A percentile compares a stretch with the other conserved stretches of the same genome.
Evolutionary conservation across 805 yeast genomes (phyloP).

Genomic region (Grigorovia jiainica): DNA sequence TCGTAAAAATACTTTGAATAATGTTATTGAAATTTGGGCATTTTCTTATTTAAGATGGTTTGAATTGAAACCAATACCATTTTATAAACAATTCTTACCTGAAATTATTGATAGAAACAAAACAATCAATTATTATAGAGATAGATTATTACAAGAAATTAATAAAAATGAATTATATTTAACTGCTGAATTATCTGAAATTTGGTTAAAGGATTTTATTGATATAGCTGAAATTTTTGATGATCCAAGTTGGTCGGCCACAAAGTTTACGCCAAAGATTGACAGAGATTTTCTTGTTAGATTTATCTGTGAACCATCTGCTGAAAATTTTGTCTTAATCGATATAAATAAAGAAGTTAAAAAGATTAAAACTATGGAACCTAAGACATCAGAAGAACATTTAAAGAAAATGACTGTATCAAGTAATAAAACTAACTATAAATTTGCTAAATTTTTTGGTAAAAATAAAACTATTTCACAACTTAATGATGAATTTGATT

Average conservation of each 20-base stretch:
- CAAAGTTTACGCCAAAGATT: not conserved
- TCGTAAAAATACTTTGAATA: constrained; percentile 37
- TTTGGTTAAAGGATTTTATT: constrained; percentile 36
- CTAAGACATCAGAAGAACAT: constrained; percentile 18
- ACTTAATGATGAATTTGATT: not conserved
- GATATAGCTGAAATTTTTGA: constrained; percentile 36
- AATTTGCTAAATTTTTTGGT: not conserved
- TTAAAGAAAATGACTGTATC: constrained; percentile 20
- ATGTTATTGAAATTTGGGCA: constrained; percentile 39
- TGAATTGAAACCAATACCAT: constrained; percentile 30
- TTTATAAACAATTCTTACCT: constrained; percentile 21
- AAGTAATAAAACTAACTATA: not conserved
- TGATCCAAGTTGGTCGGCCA: constrained; percentile 28
- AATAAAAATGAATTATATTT: constrained; percentile 42
- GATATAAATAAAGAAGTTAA: constrained; percentile 17
- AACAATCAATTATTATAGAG: constrained; percentile 10
- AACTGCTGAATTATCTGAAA: constrained; percentile 40
- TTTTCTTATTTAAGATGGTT: constrained; percentile 36
- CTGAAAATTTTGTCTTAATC: constrained; percentile 15
- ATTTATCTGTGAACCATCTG: constrained; percentile 29
- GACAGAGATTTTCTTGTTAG: constrained; percentile 23
- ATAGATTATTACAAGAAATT: constrained; percentile 15
- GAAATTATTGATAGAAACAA: constrained; percentile 14
- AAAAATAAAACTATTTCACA: not conserved
- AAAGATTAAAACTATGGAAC: constrained; percentile 14